Conservation (phyloP, 257 asterid species). For the Oldenlandia corymbosa region DNA sequence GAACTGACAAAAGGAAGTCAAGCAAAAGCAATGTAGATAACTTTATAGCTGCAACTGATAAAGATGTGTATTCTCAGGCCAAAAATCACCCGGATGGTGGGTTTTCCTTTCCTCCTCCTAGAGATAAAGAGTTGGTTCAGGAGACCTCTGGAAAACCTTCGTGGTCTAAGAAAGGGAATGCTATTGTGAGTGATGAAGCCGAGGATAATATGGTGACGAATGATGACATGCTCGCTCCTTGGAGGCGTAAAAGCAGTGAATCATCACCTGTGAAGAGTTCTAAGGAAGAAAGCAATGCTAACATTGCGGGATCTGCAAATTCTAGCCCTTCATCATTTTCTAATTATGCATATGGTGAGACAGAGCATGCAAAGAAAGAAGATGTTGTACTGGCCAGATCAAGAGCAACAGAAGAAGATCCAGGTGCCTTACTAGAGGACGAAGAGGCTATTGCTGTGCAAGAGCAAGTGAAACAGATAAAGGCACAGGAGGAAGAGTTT, state of each 20-base stretch:
- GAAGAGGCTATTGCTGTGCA: conserved; percentile 97
- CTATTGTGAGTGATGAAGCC: conserved; percentile 44
- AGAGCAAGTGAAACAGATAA: conserved; percentile 96
- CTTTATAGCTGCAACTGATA: conserved; percentile 38
- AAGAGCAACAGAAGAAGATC: conserved; percentile 55
- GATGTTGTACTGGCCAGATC: conserved; percentile 30
- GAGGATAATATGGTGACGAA: conserved; percentile 41
- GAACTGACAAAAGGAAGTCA: conserved; percentile 37
- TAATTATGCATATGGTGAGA: conserved; percentile 61
- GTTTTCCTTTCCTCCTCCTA: conserved; percentile 93
- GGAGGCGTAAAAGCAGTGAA: conserved; percentile 69
- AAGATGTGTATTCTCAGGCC: conserved; percentile 31
- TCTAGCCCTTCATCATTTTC: conserved; percentile 81
- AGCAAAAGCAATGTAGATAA: conserved; percentile 45
- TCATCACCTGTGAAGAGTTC: conserved; percentile 68
- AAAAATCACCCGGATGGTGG: conserved; percentile 58
- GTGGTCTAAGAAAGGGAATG: conserved; percentile 62
- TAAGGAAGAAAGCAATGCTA: conserved; percentile 48
- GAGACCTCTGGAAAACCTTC: conserved; percentile 47
- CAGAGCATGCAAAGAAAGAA: conserved; percentile 48
- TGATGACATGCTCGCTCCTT: conserved; percentile 59
- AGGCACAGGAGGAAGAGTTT: conserved; percentile 96
- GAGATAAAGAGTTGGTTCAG: conserved; percentile 57
- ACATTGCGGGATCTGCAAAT: conserved; percentile 58
- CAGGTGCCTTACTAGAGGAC: conserved; percentile 64